Conservation (phyloP, 2,329 filamentous ascomycete species). For the Orbilia brochopaga region DNA sequence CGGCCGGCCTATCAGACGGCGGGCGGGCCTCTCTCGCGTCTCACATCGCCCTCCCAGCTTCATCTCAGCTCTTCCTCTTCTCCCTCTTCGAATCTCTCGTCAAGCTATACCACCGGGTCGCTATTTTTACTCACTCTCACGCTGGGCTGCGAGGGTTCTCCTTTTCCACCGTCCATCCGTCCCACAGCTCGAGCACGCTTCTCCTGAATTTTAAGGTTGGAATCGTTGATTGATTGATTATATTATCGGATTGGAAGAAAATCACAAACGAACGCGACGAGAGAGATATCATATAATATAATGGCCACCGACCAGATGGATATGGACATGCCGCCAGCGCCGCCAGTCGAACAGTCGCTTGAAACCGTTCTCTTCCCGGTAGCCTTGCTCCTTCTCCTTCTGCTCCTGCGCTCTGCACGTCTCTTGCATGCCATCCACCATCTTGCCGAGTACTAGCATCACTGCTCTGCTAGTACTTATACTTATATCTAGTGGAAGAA, state of each 20-base stretch:
- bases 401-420: neutral
- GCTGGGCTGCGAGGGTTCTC: too few relatives aligned
- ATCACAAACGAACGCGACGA: too few relatives aligned
- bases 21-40: slow-evolving; percentile 7
- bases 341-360: slow-evolving; percentile 37
- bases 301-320: slow-evolving; percentile 50
- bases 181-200: too few relatives aligned
- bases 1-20: slow-evolving; percentile 7
- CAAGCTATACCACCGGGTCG: neutral
- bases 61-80: slow-evolving; percentile 8
- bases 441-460: neutral
- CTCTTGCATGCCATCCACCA: too few relatives aligned
- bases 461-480: too few relatives aligned
- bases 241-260: too few relatives aligned
- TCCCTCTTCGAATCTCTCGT: too few relatives aligned
- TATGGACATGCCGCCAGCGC: slow-evolving; percentile 15
- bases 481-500: neutral
- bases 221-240: too few relatives aligned
- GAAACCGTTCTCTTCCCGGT: slow-evolving; percentile 42
- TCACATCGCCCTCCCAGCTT: neutral
- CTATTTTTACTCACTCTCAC: neutral
- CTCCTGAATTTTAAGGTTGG: too few relatives aligned
- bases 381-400: neutral
- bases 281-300: neutral
- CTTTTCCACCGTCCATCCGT: too few relatives aligned